Evolutionary conservation across 2,329 filamentous ascomycete species (phyloP).

Genomic region (Zymoseptoria tritici): DNA sequence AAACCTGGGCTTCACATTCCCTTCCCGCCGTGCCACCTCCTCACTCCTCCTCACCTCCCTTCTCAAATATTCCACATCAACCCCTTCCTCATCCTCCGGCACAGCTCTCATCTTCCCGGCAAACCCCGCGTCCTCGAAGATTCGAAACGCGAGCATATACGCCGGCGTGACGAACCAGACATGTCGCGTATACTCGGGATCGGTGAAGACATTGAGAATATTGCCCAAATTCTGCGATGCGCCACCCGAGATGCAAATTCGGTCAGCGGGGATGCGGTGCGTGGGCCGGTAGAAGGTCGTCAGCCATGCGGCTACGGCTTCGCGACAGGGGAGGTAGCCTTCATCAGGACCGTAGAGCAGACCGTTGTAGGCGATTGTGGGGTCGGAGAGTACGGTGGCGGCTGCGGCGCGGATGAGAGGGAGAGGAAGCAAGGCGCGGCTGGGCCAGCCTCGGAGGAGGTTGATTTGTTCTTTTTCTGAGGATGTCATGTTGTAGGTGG

Average conservation of each 20-base stretch:
- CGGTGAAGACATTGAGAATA: conserved; percentile 71
- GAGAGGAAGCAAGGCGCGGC: conserved; percentile 57
- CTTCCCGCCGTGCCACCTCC: conserved; percentile 24
- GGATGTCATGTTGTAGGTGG: neutral
- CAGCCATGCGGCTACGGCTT: conserved; percentile 64
- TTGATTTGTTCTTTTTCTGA: conserved; percentile 43
- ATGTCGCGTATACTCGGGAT: conserved; percentile 64
- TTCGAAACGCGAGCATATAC: conserved; percentile 77
- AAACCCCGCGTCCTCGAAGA: conserved; percentile 77
- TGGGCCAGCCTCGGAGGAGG: conserved; percentile 62
- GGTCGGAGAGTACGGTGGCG: conserved; percentile 53
- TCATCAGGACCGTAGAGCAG: conserved; percentile 73
- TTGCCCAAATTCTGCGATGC: conserved; percentile 76
- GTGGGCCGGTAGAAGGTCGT: conserved; percentile 49
- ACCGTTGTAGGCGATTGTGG: conserved; percentile 52
- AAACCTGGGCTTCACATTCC: conserved; percentile 18
- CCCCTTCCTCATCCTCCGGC: conserved; percentile 69
- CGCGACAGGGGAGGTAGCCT: conserved; percentile 63
- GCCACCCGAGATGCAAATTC: conserved; percentile 76
- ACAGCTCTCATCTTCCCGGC: conserved; percentile 58
- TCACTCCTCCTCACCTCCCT: conserved; percentile 46
- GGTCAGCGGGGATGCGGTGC: conserved; percentile 40
- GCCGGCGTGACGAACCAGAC: conserved; percentile 77
- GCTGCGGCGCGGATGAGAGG: conserved; percentile 55
- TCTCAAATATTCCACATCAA: conserved; percentile 59